Conservation (phyloP, 805 yeast genomes). For the Tetrapisispora nanseiensis region DNA sequence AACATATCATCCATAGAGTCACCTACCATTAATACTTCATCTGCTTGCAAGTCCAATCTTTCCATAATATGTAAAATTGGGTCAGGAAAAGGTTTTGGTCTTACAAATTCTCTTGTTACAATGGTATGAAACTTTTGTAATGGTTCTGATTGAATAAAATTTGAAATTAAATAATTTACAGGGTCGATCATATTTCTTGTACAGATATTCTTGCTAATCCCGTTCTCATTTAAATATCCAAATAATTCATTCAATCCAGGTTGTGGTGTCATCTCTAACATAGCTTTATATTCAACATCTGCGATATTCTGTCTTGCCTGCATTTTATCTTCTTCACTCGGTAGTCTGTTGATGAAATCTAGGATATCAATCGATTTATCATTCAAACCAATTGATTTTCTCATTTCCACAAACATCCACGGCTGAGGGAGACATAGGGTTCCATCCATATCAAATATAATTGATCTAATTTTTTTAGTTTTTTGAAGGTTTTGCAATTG, state of each 20-base stretch:
- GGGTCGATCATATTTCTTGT: slow-evolving; percentile 51
- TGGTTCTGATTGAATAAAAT: slow-evolving; percentile 33
- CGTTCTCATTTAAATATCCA: slow-evolving; percentile 21
- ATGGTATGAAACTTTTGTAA: slow-evolving; percentile 38
- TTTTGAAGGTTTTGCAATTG: neutral
- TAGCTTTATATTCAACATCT: slow-evolving; percentile 51
- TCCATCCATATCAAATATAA: slow-evolving; percentile 76
- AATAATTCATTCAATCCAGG: slow-evolving; percentile 39
- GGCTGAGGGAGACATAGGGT: slow-evolving; percentile 59
- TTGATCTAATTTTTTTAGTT: slow-evolving; percentile 35
- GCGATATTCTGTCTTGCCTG: slow-evolving; percentile 40
- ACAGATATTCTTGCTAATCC: slow-evolving; percentile 45
- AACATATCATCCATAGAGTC: slow-evolving; percentile 63
- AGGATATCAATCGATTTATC: slow-evolving; percentile 42
- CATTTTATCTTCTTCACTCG: slow-evolving; percentile 29
- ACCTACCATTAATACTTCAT: slow-evolving; percentile 56
- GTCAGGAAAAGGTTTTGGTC: slow-evolving; percentile 60
- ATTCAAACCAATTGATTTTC: slow-evolving; percentile 44
- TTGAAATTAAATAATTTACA: slow-evolving; percentile 40
- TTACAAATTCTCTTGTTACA: slow-evolving; percentile 53
- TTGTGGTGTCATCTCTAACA: slow-evolving; percentile 46
- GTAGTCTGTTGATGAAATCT: slow-evolving; percentile 37
- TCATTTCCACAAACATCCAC: slow-evolving; percentile 50
- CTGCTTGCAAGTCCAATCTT: slow-evolving; percentile 38
- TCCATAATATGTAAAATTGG: slow-evolving; percentile 50